Evolutionary conservation across 73 alveolate species (phyloP).

Genomic region (Paramecium sonneborni): DNA sequence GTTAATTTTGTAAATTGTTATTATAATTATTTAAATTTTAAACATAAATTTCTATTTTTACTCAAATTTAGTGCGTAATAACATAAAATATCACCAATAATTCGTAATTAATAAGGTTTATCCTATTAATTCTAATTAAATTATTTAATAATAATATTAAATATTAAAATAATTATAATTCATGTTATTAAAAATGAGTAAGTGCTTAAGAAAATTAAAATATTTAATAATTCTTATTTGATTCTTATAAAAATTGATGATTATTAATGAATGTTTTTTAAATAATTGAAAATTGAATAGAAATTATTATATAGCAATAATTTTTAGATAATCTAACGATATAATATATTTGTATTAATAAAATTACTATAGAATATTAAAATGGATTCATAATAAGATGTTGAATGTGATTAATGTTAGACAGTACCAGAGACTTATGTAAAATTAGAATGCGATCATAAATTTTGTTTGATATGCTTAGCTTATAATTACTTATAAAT

Average conservation of each 20-base stretch:
- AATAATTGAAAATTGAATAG: neutral
- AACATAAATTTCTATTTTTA: neutral
- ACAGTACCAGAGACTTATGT: constrained; percentile 46
- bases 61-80: neutral
- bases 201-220: neutral
- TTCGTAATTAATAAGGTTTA: neutral
- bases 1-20: neutral
- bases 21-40: neutral
- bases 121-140: neutral
- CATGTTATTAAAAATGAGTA: neutral
- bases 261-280: neutral
- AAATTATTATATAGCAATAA: neutral
- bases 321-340: neutral
- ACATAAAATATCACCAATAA: neutral
- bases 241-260: neutral
- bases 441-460: constrained; percentile 45
- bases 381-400: constrained; percentile 38
- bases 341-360: neutral
- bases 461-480: constrained; percentile 46
- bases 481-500: constrained; percentile 14
- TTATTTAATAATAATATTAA: neutral
- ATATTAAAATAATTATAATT: neutral
- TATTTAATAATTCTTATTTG: too few species aligned
- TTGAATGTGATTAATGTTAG: constrained; percentile 20
- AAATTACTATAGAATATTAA: neutral